Conservation (phyloP, 768 basidiomycete genomes). For the Amanita molliuscula region DNA sequence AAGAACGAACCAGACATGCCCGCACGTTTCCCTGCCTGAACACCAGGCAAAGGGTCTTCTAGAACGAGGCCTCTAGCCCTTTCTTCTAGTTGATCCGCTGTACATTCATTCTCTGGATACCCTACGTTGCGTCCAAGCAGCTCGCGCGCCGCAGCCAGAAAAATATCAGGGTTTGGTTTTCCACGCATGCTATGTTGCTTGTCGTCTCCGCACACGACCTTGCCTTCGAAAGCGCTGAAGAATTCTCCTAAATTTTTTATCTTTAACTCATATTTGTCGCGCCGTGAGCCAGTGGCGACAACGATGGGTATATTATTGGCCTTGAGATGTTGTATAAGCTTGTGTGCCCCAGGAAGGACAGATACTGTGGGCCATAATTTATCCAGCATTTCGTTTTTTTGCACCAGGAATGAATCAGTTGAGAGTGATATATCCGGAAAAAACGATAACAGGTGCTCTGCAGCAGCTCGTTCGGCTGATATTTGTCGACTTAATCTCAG, state of each 20-base stretch:
- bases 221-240: slow-evolving; percentile 52
- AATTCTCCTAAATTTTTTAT: slow-evolving; percentile 48
- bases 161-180: slow-evolving; percentile 82
- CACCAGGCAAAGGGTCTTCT: slow-evolving; percentile 70
- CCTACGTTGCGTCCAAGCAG: slow-evolving; percentile 51
- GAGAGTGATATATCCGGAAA: slow-evolving; percentile 67
- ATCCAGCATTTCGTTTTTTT: slow-evolving; percentile 51
- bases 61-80: slow-evolving; percentile 65
- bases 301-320: slow-evolving; percentile 65
- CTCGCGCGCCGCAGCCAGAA: slow-evolving; percentile 59
- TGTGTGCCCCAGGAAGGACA: slow-evolving; percentile 63
- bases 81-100: slow-evolving; percentile 30
- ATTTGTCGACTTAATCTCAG: neutral
- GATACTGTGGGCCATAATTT: slow-evolving; percentile 56
- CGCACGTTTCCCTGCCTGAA: slow-evolving; percentile 74
- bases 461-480: slow-evolving; percentile 55
- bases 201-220: slow-evolving; percentile 69
- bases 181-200: slow-evolving; percentile 38
- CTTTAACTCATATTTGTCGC: slow-evolving; percentile 60
- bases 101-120: slow-evolving; percentile 22
- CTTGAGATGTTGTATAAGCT: slow-evolving; percentile 63
- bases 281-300: slow-evolving; percentile 67
- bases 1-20: slow-evolving; percentile 67
- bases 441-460: slow-evolving; percentile 60
- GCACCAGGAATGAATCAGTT: slow-evolving; percentile 45